Conservation (phyloP, 257 asterid genomes). For the Nyctanthes arbortristis region DNA sequence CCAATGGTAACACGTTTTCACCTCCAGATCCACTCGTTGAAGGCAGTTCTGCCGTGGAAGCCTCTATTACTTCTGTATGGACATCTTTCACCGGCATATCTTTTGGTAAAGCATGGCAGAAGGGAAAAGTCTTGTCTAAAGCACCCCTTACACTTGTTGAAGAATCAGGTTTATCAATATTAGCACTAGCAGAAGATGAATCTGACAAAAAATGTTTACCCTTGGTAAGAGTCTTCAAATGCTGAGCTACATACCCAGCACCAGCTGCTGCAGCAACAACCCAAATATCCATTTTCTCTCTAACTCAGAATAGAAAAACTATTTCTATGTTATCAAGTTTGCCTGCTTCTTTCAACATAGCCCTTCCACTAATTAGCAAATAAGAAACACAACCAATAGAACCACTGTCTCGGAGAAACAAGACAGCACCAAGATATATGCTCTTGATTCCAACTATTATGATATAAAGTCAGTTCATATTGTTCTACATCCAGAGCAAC, state of each 20-base stretch:
- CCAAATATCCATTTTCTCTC: constrained; percentile 64
- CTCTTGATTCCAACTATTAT: constrained; percentile 2
- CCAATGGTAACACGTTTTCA: constrained; percentile 25
- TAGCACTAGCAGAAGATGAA: constrained; percentile 32
- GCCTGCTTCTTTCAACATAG: constrained; percentile 12
- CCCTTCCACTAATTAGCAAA: background rate
- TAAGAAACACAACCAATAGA: constrained; percentile 1
- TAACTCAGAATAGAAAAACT: constrained; percentile 15
- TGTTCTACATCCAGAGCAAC: constrained; percentile 18
- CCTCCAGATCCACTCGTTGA: constrained; percentile 36
- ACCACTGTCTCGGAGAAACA: constrained; percentile 2
- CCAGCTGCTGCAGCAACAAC: constrained; percentile 78
- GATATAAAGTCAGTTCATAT: constrained; percentile 17
- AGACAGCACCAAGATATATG: background rate
- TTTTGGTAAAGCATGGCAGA: constrained; percentile 19
- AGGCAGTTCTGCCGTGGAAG: constrained; percentile 36
- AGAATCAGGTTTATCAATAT: constrained; percentile 26
- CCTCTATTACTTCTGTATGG: constrained; percentile 30
- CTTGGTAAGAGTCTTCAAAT: constrained; percentile 54
- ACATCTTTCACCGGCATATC: constrained; percentile 31
- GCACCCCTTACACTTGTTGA: constrained; percentile 22
- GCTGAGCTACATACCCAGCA: constrained; percentile 68
- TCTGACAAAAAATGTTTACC: constrained; percentile 37
- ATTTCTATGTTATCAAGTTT: constrained; percentile 19
- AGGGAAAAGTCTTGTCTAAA: constrained; percentile 26